Conservation (phyloP, 169 alveolate species). For the Eimeria acervulina region DNA sequence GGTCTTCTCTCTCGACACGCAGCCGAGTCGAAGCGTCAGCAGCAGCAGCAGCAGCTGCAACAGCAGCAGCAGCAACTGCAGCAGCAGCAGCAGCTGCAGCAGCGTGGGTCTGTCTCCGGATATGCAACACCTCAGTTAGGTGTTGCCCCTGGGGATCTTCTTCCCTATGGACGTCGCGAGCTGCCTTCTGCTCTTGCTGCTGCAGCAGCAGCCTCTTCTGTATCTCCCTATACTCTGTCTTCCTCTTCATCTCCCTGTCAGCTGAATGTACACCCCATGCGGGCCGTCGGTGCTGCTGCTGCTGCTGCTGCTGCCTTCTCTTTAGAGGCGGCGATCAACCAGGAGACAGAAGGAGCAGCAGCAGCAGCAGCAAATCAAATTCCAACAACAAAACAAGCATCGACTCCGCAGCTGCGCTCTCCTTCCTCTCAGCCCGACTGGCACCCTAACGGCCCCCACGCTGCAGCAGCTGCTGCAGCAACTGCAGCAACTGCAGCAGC, state of each 20-base stretch:
- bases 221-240: neutral
- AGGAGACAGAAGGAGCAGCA: neutral
- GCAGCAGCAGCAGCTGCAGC: slow-evolving; percentile 16
- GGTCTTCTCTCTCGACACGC: neutral
- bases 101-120: neutral
- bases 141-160: neutral
- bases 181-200: neutral
- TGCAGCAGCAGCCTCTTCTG: neutral
- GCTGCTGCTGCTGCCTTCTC: neutral
- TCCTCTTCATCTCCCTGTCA: neutral
- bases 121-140: neutral
- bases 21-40: neutral
- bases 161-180: neutral
- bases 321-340: neutral
- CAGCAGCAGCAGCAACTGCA: neutral
- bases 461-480: neutral
- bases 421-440: too few species aligned
- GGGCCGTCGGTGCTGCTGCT: neutral
- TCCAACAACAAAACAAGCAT: too few species aligned
- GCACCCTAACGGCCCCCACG: too few species aligned
- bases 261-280: neutral
- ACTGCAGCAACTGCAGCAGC: neutral
- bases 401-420: too few species aligned
- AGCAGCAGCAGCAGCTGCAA: slow-evolving; percentile 31
- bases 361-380: too few species aligned